A percentile compares a stretch with the other conserved stretches of the same genome.
phyloP scores from a whole-genome alignment of 352 stramenopile species.

The Phytophthora hybrid region DNA sequence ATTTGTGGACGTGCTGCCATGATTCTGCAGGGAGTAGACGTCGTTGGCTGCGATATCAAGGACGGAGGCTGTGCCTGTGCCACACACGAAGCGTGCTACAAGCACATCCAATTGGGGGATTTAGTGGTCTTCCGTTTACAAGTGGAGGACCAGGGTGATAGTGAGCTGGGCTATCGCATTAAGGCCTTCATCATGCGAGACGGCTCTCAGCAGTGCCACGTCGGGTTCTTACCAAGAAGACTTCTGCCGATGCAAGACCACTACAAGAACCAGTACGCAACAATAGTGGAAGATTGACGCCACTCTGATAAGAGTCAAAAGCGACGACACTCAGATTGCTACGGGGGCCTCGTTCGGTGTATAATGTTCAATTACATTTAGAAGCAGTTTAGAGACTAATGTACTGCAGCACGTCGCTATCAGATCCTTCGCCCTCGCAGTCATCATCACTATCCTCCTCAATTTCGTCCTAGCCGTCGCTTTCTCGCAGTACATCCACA shows the following conservation, averaged over 20 bases:
- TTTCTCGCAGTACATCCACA: not conserved
- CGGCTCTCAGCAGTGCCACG: not conserved
- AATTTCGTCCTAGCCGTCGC: not conserved
- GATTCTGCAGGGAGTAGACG: not conserved
- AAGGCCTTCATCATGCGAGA: conserved; percentile 4
- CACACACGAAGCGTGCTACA: not conserved
- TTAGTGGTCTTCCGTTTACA: conserved; percentile 5
- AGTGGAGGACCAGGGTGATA: not conserved
- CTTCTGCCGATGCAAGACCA: not conserved
- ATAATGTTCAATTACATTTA: conserved; percentile 3
- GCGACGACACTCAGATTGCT: not conserved
- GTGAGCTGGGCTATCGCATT: not conserved
- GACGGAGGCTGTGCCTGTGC: not conserved
- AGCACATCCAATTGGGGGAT: conserved; percentile 1
- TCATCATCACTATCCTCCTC: not conserved
- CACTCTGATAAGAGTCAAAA: not conserved
- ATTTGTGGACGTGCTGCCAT: not conserved
- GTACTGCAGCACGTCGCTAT: no score
- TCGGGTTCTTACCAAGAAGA: not conserved
- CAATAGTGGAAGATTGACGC: conserved; percentile 1
- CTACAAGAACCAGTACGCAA: not conserved
- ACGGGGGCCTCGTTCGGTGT: conserved; percentile 1
- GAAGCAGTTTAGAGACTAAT: conserved; percentile 15
- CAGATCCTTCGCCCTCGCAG: no score
- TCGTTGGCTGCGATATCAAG: not conserved